phyloP scores from a whole-genome alignment of 2,329 filamentous ascomycete species.

The Nectriaceae sp. region DNA sequence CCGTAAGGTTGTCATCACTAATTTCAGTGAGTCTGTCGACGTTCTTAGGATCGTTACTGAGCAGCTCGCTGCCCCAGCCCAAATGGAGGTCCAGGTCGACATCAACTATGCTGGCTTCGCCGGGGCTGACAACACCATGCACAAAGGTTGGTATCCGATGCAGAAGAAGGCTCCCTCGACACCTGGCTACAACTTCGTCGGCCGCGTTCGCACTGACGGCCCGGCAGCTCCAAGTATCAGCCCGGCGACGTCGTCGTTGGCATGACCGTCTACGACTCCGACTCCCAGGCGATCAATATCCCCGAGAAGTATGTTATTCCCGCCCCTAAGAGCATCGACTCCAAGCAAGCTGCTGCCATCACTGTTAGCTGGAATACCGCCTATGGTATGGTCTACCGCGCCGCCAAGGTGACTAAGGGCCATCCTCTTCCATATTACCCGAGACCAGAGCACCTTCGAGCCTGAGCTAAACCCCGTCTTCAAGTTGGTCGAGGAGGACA shows the following conservation, averaged over 20 bases:
- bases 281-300: constrained; percentile 48
- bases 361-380: constrained; percentile 49
- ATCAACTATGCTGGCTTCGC: constrained; percentile 50
- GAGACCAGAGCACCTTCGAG: constrained; percentile 35
- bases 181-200: constrained; percentile 50
- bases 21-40: no score
- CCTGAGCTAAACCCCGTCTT: constrained; percentile 34
- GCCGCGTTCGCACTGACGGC: constrained; percentile 42
- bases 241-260: constrained; percentile 37
- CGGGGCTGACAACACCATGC: constrained; percentile 52
- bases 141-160: constrained; percentile 47
- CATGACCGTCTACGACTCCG: constrained; percentile 42
- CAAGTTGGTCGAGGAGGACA: constrained; percentile 31
- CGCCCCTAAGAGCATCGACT: constrained; percentile 43
- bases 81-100: constrained; percentile 47
- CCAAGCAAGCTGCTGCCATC: constrained; percentile 42
- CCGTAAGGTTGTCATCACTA: no score
- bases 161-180: constrained; percentile 48
- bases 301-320: constrained; percentile 47
- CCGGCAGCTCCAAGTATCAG: constrained; percentile 32
- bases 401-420: constrained; percentile 37
- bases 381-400: constrained; percentile 38
- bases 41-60: no score
- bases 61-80: no score
- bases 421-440: constrained; percentile 38